Evolutionary conservation across 345 rosid genomes (phyloP).

Genomic region (Trapa incisa): DNA sequence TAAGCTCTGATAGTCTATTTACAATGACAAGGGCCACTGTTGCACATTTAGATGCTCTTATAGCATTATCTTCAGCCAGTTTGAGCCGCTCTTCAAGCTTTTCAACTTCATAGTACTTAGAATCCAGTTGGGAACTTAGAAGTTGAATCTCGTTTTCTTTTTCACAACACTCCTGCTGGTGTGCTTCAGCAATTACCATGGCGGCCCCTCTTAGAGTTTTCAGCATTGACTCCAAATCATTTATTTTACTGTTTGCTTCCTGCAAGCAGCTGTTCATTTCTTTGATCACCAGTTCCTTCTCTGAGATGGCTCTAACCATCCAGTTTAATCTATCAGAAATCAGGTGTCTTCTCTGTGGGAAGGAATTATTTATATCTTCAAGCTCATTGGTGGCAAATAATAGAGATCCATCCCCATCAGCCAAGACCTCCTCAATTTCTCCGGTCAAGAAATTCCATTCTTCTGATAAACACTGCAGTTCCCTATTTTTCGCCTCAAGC

Average conservation of each 20-base stretch:
- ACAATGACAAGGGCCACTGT: conserved; percentile 69
- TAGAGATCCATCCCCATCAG: conserved; percentile 55
- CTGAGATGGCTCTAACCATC: conserved; percentile 47
- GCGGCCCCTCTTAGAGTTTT: conserved; percentile 81
- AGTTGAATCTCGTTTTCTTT: conserved; percentile 49
- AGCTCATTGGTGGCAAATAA: conserved; percentile 58
- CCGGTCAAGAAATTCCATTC: conserved; percentile 67
- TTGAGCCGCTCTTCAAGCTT: conserved; percentile 51
- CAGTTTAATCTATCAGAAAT: conserved; percentile 72
- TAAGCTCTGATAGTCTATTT: conserved; percentile 52
- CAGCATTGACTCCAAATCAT: conserved; percentile 69
- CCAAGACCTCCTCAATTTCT: conserved; percentile 65
- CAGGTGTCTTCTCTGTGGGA: conserved; percentile 73
- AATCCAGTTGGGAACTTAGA: conserved; percentile 43
- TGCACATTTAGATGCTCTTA: conserved; percentile 48
- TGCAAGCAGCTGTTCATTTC: conserved; percentile 74
- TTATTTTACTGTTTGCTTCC: conserved; percentile 57
- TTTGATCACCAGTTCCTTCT: conserved; percentile 64
- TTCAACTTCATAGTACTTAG: conserved; percentile 27
- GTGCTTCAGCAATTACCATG: conserved; percentile 70
- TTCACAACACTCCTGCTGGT: conserved; percentile 64
- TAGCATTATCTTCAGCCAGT: conserved; percentile 31
- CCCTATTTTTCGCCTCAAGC: conserved; percentile 51
- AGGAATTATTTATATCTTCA: conserved; percentile 45
- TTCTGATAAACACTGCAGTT: conserved; percentile 36